Percentiles rank a stretch among this genome's conserved stretches.
phyloP scores from a whole-genome alignment of 129 eudicot genomes.

The Deinandra increscens region DNA sequence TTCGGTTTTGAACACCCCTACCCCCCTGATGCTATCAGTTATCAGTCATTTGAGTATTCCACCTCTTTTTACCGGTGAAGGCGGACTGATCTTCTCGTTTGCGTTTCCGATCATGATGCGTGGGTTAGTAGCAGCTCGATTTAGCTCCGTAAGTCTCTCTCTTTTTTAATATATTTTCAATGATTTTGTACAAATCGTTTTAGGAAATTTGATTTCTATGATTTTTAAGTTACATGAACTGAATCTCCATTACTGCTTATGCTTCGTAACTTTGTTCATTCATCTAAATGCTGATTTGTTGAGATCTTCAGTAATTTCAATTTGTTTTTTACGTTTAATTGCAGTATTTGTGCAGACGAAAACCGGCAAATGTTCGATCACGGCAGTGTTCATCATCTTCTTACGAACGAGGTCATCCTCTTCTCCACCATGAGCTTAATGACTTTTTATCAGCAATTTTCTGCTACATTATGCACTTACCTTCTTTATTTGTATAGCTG shows the following conservation, averaged over 20 bases:
- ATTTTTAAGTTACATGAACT: conserved; percentile 10
- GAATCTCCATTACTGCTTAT: neutral
- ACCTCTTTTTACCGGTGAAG: neutral
- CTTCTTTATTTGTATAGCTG: neutral
- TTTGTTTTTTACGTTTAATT: neutral
- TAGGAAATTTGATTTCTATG: neutral
- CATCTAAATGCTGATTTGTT: neutral
- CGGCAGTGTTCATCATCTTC: conserved; percentile 45
- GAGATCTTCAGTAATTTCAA: neutral
- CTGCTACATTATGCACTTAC: no score
- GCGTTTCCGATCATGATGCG: conserved; percentile 40
- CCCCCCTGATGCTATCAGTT: conserved; percentile 9
- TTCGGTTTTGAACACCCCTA: no score
- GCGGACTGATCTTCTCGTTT: neutral
- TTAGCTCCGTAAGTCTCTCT: conserved; percentile 41
- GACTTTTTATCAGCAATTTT: neutral
- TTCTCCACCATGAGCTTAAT: neutral
- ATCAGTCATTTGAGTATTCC: neutral
- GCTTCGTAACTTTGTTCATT: conserved; percentile 6
- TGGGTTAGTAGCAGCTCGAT: conserved; percentile 38
- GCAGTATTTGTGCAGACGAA: conserved; percentile 60
- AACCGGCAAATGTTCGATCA: conserved; percentile 44
- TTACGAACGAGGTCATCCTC: conserved; percentile 31
- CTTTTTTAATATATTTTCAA: neutral
- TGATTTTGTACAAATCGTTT: neutral